Conservation (phyloP, 1,284 basidiomycete genomes). For the Fomes fomentarius region DNA sequence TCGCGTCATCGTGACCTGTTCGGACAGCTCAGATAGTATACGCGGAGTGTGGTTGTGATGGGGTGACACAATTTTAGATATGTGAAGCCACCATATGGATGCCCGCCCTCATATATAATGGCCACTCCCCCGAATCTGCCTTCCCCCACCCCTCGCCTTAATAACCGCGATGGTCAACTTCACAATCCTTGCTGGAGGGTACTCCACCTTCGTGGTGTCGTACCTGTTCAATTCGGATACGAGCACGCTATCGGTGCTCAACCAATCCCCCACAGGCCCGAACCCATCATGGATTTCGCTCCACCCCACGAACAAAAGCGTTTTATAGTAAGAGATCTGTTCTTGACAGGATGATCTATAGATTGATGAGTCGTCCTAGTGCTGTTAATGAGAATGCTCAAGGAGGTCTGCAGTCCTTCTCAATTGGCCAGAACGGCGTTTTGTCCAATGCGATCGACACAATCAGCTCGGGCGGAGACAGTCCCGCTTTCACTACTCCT, state of each 20-base stretch:
- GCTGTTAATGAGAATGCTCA: conserved; percentile 54
- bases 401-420: conserved; percentile 60
- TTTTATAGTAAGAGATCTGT: conserved; percentile 55
- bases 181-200: conserved; percentile 65
- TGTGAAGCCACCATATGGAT: no score
- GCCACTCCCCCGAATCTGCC: no score
- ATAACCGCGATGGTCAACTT: conserved; percentile 52
- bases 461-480: conserved; percentile 50
- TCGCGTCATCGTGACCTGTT: conserved; percentile 16
- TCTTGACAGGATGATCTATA: background rate
- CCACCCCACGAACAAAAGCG: conserved; percentile 53
- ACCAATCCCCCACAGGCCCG: conserved; percentile 51
- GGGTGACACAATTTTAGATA: no score
- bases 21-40: background rate
- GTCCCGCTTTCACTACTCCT: conserved; percentile 53
- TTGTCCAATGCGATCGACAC: conserved; percentile 51
- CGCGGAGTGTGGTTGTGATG: no score
- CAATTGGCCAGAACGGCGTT: conserved; percentile 46
- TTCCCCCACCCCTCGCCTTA: background rate
- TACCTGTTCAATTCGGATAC: conserved; percentile 58
- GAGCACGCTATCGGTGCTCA: conserved; percentile 47
- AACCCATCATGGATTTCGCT: conserved; percentile 60
- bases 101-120: no score
- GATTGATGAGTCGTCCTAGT: conserved; percentile 35
- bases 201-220: conserved; percentile 60